Evolutionary conservation across 805 yeast genomes (phyloP).

Genomic region (Teunomyces barrocoloradensis): DNA sequence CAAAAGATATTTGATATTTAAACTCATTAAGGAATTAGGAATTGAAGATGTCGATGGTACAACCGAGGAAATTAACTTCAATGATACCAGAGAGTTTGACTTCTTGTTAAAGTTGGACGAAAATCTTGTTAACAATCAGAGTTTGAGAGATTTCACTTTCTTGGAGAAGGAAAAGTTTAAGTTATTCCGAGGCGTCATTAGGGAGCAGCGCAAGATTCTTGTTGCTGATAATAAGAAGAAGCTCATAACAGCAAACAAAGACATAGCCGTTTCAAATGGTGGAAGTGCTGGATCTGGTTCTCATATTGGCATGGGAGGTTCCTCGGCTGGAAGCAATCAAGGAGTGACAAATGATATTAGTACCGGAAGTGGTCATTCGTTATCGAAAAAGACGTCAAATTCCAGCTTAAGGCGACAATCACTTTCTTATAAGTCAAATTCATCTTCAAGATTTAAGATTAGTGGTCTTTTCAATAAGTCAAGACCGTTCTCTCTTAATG

Average conservation of each 20-base stretch:
- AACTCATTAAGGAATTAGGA: slow-evolving; percentile 36
- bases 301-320: background rate
- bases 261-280: background rate
- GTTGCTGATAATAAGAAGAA: slow-evolving; percentile 32
- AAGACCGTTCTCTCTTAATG: slow-evolving; percentile 60
- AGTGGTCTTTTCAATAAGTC: slow-evolving; percentile 57
- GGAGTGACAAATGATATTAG: background rate
- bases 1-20: slow-evolving; percentile 49
- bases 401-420: slow-evolving; percentile 37
- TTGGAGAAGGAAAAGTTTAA: slow-evolving; percentile 23
- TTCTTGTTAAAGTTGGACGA: slow-evolving; percentile 50
- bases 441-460: slow-evolving; percentile 46
- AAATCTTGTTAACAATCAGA: slow-evolving; percentile 28
- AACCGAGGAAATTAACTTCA: slow-evolving; percentile 22
- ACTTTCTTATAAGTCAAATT: slow-evolving; percentile 35
- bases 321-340: background rate
- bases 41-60: slow-evolving; percentile 32
- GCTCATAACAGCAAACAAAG: slow-evolving; percentile 17
- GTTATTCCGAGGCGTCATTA: slow-evolving; percentile 29
- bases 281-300: background rate
- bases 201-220: slow-evolving; percentile 32
- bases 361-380: slow-evolving; percentile 7
- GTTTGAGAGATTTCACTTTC: slow-evolving; percentile 34
- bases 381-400: slow-evolving; percentile 29
- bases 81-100: slow-evolving; percentile 46